Evolutionary conservation across 2,329 filamentous ascomycete genomes (phyloP).

Genomic region (Acrocalymma vagum): DNA sequence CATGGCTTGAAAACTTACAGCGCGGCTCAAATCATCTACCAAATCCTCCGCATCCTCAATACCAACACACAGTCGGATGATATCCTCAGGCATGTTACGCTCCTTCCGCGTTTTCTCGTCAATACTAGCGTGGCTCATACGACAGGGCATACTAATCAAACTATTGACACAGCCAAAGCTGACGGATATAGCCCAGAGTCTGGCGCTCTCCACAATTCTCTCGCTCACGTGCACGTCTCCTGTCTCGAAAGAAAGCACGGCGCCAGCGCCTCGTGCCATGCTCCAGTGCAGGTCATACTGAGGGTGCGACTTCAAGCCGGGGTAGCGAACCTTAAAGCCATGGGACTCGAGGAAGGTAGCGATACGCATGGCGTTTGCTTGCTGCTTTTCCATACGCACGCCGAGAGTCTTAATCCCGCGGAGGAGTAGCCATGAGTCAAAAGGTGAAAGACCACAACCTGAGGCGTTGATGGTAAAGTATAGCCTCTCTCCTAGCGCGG

Average conservation of each 20-base stretch:
- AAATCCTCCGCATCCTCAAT: slow-evolving; percentile 94
- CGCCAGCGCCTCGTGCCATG: slow-evolving; percentile 92
- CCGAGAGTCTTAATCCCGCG: slow-evolving; percentile 95
- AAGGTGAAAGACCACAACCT: slow-evolving; percentile 91
- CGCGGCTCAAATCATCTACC: slow-evolving; percentile 89
- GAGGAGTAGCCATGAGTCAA: slow-evolving; percentile 95
- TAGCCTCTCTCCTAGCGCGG: slow-evolving; percentile 82
- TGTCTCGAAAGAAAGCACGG: slow-evolving; percentile 95
- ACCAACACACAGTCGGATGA: slow-evolving; percentile 93
- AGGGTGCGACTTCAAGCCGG: slow-evolving; percentile 91
- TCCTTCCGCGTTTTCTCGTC: slow-evolving; percentile 84
- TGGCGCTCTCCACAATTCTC: slow-evolving; percentile 91
- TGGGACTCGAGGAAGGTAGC: slow-evolving; percentile 89
- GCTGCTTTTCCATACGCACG: slow-evolving; percentile 98
- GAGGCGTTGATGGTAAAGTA: slow-evolving; percentile 98
- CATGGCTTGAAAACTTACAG: slow-evolving; percentile 68
- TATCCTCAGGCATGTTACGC: slow-evolving; percentile 88
- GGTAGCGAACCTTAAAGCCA: slow-evolving; percentile 95
- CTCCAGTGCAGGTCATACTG: slow-evolving; percentile 97
- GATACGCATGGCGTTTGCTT: slow-evolving; percentile 88
- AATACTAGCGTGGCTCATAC: slow-evolving; percentile 99
- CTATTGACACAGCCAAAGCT: slow-evolving; percentile 99
- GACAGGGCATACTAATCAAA: slow-evolving; percentile 98
- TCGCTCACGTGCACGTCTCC: slow-evolving; percentile 85
- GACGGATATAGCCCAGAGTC: slow-evolving; percentile 93